Percentiles rank a stretch among this genome's conserved stretches.
phyloP scores from a whole-genome alignment of 2,329 filamentous ascomycete genomes.

The Thermothelomyces thermophilus region DNA sequence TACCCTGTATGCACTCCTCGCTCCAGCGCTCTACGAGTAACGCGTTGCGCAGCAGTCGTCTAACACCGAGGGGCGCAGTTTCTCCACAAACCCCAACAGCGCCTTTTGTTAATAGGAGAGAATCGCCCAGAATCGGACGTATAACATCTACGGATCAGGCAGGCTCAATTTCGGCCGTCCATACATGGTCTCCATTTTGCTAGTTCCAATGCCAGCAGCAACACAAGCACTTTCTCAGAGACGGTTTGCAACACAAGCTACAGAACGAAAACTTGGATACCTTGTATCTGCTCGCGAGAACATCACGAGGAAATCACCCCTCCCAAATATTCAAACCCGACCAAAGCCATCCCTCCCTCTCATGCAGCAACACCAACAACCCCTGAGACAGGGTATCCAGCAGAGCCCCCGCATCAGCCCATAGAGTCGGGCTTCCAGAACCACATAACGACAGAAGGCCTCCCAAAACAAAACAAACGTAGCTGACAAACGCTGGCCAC shows the following conservation, averaged over 20 bases:
- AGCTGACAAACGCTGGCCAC: background rate
- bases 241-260: no score
- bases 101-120: background rate
- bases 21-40: background rate
- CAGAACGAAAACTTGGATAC: no score
- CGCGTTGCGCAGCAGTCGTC: background rate
- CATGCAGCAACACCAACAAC: background rate
- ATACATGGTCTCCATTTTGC: no score
- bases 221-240: no score
- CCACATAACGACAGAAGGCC: background rate
- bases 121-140: no score
- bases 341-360: background rate
- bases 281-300: no score
- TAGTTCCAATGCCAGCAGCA: no score
- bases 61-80: background rate
- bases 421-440: background rate
- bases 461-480: constrained; percentile 1
- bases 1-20: background rate
- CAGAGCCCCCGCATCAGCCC: background rate
- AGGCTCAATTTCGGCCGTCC: no score
- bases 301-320: background rate
- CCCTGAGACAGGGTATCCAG: background rate
- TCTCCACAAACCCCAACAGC: background rate
- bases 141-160: no score
- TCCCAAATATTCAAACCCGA: background rate